These are phyloP conservation scores for Aegilops speltoides DNA, from an alignment of 176 grass and related monocot species.

Conservation along the genomic window DNA sequence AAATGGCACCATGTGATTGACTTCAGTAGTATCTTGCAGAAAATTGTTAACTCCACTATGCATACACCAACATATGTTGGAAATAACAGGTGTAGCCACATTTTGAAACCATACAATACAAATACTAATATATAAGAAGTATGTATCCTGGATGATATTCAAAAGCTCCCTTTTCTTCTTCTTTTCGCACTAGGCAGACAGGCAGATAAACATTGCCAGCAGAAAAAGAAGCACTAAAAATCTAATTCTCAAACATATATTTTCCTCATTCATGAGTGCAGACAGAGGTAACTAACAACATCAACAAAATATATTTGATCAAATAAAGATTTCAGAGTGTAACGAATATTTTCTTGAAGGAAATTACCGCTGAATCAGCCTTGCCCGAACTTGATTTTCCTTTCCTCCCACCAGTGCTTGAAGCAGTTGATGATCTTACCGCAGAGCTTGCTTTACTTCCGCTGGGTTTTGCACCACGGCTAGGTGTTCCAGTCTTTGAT, in stretches of 20 bases:
- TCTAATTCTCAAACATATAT: neutral
- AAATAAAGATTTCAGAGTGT: conserved; percentile 11
- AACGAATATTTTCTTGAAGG: neutral
- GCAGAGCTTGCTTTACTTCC: conserved; percentile 51
- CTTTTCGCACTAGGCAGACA: neutral
- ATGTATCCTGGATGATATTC: neutral
- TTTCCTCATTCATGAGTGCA: neutral
- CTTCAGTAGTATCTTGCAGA: neutral
- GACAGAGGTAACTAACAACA: conserved; percentile 2
- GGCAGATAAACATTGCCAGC: neutral
- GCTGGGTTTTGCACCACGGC: conserved; percentile 63
- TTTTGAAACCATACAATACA: neutral
- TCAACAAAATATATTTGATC: neutral
- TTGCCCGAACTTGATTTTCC: conserved; percentile 71
- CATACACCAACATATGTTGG: neutral
- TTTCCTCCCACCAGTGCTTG: conserved; percentile 64
- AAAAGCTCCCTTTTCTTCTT: neutral
- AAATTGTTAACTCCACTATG: conserved; percentile 9
- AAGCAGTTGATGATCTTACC: conserved; percentile 48
- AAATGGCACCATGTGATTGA: conserved; percentile 21
- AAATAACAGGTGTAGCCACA: conserved; percentile 1
- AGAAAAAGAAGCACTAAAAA: neutral
- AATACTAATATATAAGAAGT: conserved; percentile 14
- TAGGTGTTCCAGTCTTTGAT: conserved; percentile 59
- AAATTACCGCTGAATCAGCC: conserved; percentile 69